Conservation (phyloP, 345 rosid species). For the Gossypium rotundifolium region DNA sequence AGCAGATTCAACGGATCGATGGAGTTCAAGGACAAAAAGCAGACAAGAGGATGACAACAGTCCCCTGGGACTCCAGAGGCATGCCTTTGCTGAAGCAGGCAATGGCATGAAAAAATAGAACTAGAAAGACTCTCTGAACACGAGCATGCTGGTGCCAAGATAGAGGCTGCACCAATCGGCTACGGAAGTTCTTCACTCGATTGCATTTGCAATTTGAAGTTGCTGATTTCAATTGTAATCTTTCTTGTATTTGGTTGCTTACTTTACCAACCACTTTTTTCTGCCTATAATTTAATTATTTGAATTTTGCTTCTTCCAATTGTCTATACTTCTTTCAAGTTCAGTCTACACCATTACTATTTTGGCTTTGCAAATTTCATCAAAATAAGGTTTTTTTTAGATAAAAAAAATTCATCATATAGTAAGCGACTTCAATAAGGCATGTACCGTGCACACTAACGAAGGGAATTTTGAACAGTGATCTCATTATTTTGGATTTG, state of each 20-base stretch:
- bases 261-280: slow-evolving; percentile 22
- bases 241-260: slow-evolving; percentile 27
- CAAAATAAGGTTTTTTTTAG: background rate
- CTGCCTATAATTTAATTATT: background rate
- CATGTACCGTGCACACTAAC: too few relatives aligned
- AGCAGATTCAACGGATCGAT: slow-evolving; percentile 66
- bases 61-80: slow-evolving; percentile 34
- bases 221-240: slow-evolving; percentile 3
- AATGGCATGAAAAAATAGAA: slow-evolving; percentile 21
- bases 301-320: background rate
- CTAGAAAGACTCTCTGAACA: slow-evolving; percentile 22
- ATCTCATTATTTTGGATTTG: too few relatives aligned
- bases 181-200: slow-evolving; percentile 14
- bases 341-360: background rate
- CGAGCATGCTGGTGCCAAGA: slow-evolving; percentile 32
- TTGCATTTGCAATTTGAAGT: background rate
- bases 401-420: too few relatives aligned
- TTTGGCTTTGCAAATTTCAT: background rate
- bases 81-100: slow-evolving; percentile 25
- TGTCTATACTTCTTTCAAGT: background rate
- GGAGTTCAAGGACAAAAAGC: slow-evolving; percentile 47
- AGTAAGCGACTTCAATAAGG: too few relatives aligned
- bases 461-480: too few relatives aligned
- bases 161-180: background rate
- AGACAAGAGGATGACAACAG: slow-evolving; percentile 36